A percentile compares a stretch with the other conserved stretches of the same genome.
Conservation (phyloP, 2,329 filamentous ascomycete species). For the Diplodia sapinea region DNA sequence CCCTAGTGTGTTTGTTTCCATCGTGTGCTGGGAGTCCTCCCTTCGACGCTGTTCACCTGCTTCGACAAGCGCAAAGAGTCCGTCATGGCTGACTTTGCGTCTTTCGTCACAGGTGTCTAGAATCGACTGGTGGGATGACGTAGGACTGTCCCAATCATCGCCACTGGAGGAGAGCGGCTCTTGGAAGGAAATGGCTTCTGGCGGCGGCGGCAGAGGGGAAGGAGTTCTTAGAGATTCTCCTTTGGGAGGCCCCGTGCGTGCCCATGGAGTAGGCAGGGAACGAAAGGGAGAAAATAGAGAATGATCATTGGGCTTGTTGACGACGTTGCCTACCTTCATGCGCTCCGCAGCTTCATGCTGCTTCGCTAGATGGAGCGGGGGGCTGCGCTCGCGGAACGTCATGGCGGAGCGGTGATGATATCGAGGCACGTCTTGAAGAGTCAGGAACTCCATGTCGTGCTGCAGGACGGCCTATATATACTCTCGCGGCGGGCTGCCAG, state of each 20-base stretch:
- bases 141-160: not conserved
- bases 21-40: no score
- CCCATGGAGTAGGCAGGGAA: no score
- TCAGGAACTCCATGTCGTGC: conserved; percentile 46
- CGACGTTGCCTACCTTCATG: conserved; percentile 14
- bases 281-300: no score
- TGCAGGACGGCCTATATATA: not conserved
- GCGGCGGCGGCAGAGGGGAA: not conserved
- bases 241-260: no score
- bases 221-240: not conserved
- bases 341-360: conserved; percentile 8
- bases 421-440: conserved; percentile 46
- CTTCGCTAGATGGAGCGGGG: not conserved
- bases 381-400: not conserved
- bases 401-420: conserved; percentile 23
- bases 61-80: no score
- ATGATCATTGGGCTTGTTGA: not conserved
- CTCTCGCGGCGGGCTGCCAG: not conserved
- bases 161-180: not conserved
- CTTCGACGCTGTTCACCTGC: no score
- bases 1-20: no score
- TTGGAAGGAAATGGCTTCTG: not conserved
- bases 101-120: not conserved
- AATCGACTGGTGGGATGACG: no score
- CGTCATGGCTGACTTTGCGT: not conserved